phyloP scores from a whole-genome alignment of 2,329 filamentous ascomycete species.

The Mariannaea elegans region DNA sequence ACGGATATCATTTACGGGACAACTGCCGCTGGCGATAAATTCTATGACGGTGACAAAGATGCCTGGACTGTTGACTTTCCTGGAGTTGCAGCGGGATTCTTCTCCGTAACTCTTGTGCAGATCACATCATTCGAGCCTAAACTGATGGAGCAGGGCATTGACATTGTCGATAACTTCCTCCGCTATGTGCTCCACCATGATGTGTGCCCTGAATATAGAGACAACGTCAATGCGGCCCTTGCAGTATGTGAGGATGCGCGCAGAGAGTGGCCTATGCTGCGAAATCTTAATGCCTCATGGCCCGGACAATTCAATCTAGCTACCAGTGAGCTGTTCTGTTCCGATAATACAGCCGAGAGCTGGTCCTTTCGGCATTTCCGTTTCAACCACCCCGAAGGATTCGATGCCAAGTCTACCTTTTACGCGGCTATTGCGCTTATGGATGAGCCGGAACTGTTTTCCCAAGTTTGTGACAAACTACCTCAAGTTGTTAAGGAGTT shows the following conservation, averaged over 20 bases:
- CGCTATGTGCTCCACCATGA: slow-evolving; percentile 86
- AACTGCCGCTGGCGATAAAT: slow-evolving; percentile 53
- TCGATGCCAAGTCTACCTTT: slow-evolving; percentile 53
- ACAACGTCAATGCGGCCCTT: slow-evolving; percentile 73
- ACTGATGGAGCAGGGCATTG: slow-evolving; percentile 65
- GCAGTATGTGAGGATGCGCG: slow-evolving; percentile 72
- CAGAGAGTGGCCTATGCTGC: slow-evolving; percentile 70
- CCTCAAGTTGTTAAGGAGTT: slow-evolving; percentile 54
- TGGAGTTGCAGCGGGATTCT: slow-evolving; percentile 78
- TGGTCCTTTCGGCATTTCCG: slow-evolving; percentile 41
- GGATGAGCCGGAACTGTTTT: slow-evolving; percentile 44
- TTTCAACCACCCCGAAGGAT: slow-evolving; percentile 47
- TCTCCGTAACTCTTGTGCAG: slow-evolving; percentile 69
- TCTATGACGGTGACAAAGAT: slow-evolving; percentile 61
- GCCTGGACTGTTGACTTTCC: slow-evolving; percentile 84
- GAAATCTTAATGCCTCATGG: slow-evolving; percentile 60
- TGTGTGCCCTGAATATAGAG: slow-evolving; percentile 82
- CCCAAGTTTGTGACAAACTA: slow-evolving; percentile 33
- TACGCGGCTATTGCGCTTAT: slow-evolving; percentile 55
- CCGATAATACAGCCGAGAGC: slow-evolving; percentile 36
- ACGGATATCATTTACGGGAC: slow-evolving; percentile 65
- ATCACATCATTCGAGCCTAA: slow-evolving; percentile 64
- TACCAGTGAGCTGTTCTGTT: slow-evolving; percentile 72
- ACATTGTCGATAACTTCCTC: slow-evolving; percentile 84
- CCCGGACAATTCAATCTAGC: slow-evolving; percentile 86